Evolutionary conservation across 768 basidiomycete genomes (phyloP), one percentile per base, ranked within the genome.

Genomic region (Xerocomus potaroensis): DNA sequence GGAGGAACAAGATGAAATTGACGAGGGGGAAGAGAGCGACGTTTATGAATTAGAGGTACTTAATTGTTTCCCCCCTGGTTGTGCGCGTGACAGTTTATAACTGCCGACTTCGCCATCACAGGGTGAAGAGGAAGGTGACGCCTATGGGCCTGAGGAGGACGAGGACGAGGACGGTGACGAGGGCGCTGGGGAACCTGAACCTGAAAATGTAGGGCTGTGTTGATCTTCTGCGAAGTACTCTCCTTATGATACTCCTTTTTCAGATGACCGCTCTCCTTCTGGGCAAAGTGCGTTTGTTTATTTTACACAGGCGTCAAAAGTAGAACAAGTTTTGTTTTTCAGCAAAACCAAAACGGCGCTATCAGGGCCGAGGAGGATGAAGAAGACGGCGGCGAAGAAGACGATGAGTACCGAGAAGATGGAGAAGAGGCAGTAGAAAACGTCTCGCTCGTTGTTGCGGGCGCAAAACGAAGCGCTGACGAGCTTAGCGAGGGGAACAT

Each of bases 1-100:
- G 18, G 52, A 58, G 29, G 36, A 31, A 22, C n/a, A 27, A 8
- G 49, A 54, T 12, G 52, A 49, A 23, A 3, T 5, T 18, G 41
- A 53, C 6, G 57, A 56, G 2, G 63, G 42, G 11, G 65, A 67
- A n/a, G 61, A 66, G 23, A 63, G 54, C 23, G 63, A 64, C 18
- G n/a, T 15, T 2, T 67, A 65, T 38, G 63, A 60, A 0, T 3
- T 50, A 21, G 58, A 65, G 50, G 63, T 64, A 40, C 37, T n/a
- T 44, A 37, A 9, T 35, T 12, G 8, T 35, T 48, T 36, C 4
- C 33, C 37, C 53, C 41, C 21, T 22, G 10, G 11, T 16, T 30
- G 18, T 18, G 32, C 32, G 24, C 24, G 16, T 23, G 22, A 5
- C 22, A 9, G 30, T 35, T 19, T n/a, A 15, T 30, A 34, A 36